Percentiles rank a stretch among this genome's conserved stretches.
These are phyloP conservation scores for Sabuloglossum arenarium DNA, from an alignment of 495 filamentous ascomycete species.

Conservation along the genomic window DNA sequence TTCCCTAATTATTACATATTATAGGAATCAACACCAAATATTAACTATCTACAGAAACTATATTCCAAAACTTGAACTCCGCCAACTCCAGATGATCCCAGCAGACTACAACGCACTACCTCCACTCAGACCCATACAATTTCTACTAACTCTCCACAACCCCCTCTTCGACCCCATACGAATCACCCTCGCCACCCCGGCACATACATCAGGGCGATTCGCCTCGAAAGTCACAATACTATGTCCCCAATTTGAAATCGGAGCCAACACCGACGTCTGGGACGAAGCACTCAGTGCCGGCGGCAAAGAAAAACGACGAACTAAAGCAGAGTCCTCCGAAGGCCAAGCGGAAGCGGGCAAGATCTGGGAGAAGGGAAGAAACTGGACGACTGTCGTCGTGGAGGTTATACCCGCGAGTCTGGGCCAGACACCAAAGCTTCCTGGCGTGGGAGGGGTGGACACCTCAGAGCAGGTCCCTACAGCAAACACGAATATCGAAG, in stretches of 20 bases:
- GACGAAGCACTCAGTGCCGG: slow-evolving; percentile 51
- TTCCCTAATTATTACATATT: background rate
- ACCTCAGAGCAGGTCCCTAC: slow-evolving; percentile 5
- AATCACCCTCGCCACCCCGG: slow-evolving; percentile 71
- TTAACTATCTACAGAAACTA: slow-evolving; percentile 33
- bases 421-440: background rate
- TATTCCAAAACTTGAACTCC: slow-evolving; percentile 59
- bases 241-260: slow-evolving; percentile 86
- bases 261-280: slow-evolving; percentile 88
- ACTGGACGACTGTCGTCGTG: slow-evolving; percentile 81
- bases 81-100: slow-evolving; percentile 27
- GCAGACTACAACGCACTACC: slow-evolving; percentile 22
- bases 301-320: slow-evolving; percentile 2
- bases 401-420: slow-evolving; percentile 33
- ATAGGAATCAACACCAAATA: background rate
- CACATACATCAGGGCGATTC: slow-evolving; percentile 56
- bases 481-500: slow-evolving; percentile 19
- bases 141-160: slow-evolving; percentile 75
- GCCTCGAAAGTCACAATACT: slow-evolving; percentile 71
- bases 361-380: slow-evolving; percentile 85
- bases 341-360: slow-evolving; percentile 61
- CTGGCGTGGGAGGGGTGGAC: background rate
- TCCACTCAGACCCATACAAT: slow-evolving; percentile 54
- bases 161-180: slow-evolving; percentile 80
- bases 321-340: slow-evolving; percentile 1